A percentile compares a stretch with the other conserved stretches of the same genome.
Conservation (phyloP, 257 asterid genomes). For the Plantago major region DNA sequence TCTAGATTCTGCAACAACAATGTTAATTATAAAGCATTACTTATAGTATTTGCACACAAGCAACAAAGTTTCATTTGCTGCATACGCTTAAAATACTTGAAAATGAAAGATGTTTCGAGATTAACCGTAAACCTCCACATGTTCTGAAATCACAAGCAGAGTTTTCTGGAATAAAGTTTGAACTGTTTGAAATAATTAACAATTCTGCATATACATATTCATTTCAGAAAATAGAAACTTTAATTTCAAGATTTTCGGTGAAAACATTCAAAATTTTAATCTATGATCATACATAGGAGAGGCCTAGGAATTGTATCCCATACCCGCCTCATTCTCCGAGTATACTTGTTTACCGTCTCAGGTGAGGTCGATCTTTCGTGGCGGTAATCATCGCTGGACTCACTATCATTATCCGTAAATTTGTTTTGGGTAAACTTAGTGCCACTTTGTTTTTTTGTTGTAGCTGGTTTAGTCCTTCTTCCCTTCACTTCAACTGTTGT, state of each 20-base stretch:
- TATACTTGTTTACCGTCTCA: constrained; percentile 46
- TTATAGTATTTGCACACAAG: background rate
- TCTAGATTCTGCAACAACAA: constrained; percentile 43
- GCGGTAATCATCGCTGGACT: constrained; percentile 6
- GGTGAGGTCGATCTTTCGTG: constrained; percentile 67
- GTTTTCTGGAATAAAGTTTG: no score
- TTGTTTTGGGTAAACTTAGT: constrained; percentile 43
- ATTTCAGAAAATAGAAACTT: no score
- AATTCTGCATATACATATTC: no score
- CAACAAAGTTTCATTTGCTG: no score
- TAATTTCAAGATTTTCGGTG: background rate
- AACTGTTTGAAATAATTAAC: no score
- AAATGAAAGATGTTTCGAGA: no score
- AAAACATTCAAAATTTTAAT: background rate
- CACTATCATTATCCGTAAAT: constrained; percentile 43
- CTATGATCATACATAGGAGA: constrained; percentile 10
- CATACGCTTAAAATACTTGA: no score
- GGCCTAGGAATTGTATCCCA: constrained; percentile 16
- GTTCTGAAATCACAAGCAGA: no score
- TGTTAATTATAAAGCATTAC: constrained; percentile 14
- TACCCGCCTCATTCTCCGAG: constrained; percentile 62
- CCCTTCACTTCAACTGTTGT: constrained; percentile 43
- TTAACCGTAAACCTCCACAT: no score
- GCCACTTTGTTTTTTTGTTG: constrained; percentile 32
- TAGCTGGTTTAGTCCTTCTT: constrained; percentile 43